Conservation (phyloP, 2,329 filamentous ascomycete species). For the Fusarium globosum region DNA sequence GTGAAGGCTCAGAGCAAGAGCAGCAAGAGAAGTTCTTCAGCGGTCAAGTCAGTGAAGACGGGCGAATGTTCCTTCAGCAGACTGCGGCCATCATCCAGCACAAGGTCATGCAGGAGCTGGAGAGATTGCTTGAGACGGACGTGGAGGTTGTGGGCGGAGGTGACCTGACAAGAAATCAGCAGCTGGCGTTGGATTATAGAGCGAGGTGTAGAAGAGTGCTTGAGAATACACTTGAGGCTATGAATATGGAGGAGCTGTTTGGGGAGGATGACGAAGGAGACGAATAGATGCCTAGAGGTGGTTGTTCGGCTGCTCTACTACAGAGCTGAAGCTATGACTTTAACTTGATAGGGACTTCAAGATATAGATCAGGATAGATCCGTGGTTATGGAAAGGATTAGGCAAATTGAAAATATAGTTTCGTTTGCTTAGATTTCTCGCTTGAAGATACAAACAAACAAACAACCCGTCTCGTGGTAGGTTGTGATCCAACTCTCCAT, state of each 20-base stretch:
- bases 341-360: not conserved
- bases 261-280: slow-evolving; percentile 30
- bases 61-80: slow-evolving; percentile 47
- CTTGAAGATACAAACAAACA: not conserved
- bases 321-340: not conserved
- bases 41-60: slow-evolving; percentile 46
- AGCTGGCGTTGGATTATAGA: slow-evolving; percentile 61
- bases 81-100: slow-evolving; percentile 57
- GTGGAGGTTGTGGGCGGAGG: slow-evolving; percentile 55
- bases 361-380: not conserved
- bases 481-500: not conserved
- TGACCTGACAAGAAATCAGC: slow-evolving; percentile 58
- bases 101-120: slow-evolving; percentile 56
- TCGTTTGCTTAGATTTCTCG: not conserved
- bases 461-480: not conserved
- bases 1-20: slow-evolving; percentile 45
- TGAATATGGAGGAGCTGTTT: slow-evolving; percentile 49
- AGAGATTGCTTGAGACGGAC: slow-evolving; percentile 60
- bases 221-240: slow-evolving; percentile 56
- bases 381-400: not conserved
- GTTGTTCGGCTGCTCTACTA: not conserved
- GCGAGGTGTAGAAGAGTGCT: slow-evolving; percentile 61
- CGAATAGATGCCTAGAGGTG: slow-evolving; percentile 4
- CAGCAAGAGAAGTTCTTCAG: slow-evolving; percentile 46
- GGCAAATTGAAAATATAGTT: not conserved